Evolutionary conservation across 768 basidiomycete genomes (phyloP).

Genomic region (Lactarius psammicola): DNA sequence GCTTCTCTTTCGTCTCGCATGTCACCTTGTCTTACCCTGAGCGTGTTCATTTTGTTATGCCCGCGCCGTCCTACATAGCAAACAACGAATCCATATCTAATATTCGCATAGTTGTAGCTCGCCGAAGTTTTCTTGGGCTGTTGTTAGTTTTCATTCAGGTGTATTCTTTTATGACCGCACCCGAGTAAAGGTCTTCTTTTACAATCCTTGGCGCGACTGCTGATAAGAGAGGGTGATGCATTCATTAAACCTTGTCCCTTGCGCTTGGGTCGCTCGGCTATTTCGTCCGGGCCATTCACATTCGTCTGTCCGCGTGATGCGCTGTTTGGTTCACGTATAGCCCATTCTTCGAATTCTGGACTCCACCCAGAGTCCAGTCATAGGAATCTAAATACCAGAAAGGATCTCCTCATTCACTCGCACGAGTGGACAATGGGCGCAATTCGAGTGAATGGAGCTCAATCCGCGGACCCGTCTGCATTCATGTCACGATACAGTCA

Average conservation of each 20-base stretch:
- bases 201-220: background rate
- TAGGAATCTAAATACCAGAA: background rate
- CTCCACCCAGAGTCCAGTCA: background rate
- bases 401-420: background rate
- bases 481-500: background rate
- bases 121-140: constrained; percentile 1
- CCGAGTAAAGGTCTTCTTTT: background rate
- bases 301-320: background rate
- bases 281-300: background rate
- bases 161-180: background rate
- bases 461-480: background rate
- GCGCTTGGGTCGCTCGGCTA: background rate
- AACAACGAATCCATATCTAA: constrained; percentile 18
- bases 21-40: constrained; percentile 5
- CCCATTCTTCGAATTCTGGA: background rate
- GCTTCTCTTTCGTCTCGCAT: background rate
- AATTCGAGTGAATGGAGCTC: background rate
- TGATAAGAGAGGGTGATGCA: too few relatives aligned
- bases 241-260: background rate
- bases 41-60: constrained; percentile 3
- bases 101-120: constrained; percentile 19
- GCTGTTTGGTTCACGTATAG: background rate
- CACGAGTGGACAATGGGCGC: background rate
- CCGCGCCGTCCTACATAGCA: constrained; percentile 2
- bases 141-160: constrained; percentile 3